These are phyloP conservation scores for Sisymbrium irio DNA, from an alignment of 345 rosid genomes.

Conservation along the genomic window DNA sequence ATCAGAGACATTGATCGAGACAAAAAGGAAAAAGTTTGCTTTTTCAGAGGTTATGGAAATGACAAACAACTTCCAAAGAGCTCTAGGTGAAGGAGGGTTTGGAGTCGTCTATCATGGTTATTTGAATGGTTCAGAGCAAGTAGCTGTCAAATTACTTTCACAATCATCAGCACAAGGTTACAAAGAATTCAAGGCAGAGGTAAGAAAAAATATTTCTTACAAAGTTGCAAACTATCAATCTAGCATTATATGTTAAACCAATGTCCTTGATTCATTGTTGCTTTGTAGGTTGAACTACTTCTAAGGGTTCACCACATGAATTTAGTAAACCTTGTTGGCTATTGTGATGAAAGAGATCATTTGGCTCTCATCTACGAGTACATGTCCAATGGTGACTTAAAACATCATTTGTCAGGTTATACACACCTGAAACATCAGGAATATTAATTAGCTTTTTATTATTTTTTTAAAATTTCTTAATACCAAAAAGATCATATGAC, in stretches of 20 bases:
- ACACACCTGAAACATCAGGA: too few relatives aligned
- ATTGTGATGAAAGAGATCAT: neutral
- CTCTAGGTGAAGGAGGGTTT: constrained; percentile 48
- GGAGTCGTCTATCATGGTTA: constrained; percentile 47
- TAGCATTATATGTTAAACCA: neutral
- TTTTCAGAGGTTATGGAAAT: constrained; percentile 31
- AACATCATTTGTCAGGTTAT: too few relatives aligned
- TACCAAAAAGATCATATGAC: too few relatives aligned
- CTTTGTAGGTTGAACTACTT: constrained; percentile 1
- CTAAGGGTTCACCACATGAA: constrained; percentile 6
- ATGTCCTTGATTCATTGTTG: neutral
- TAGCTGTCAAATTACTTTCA: constrained; percentile 1
- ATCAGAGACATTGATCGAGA: neutral
- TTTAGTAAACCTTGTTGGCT: neutral
- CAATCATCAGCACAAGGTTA: constrained; percentile 5
- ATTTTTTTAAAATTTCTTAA: too few relatives aligned
- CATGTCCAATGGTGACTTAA: neutral
- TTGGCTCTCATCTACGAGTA: constrained; percentile 5
- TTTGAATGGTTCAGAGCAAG: constrained; percentile 10
- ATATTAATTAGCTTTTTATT: too few relatives aligned
- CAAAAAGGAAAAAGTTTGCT: constrained; percentile 23
- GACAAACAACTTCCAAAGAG: constrained; percentile 38
- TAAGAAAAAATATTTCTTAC: neutral
- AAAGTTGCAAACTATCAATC: neutral
- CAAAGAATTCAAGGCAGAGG: constrained; percentile 14